These are phyloP conservation scores for Hyphopichia fennica DNA, from an alignment of 1,139 yeast genomes.

Conservation along the genomic window DNA sequence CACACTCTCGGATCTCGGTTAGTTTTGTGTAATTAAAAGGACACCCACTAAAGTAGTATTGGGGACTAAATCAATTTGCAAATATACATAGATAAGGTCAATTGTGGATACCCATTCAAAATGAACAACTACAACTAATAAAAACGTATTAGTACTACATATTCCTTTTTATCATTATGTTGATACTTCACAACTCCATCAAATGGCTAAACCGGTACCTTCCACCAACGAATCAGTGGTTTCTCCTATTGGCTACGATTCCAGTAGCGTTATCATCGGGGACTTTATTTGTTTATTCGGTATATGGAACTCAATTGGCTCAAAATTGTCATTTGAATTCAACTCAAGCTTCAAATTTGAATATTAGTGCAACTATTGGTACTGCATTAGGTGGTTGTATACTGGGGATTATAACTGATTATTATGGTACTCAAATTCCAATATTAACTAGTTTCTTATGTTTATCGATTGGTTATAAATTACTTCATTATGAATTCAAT, in stretches of 20 bases:
- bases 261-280: conserved; percentile 37
- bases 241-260: conserved; percentile 22
- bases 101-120: too few relatives aligned
- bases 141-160: too few relatives aligned
- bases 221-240: conserved; percentile 30
- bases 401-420: conserved; percentile 33
- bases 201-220: conserved; percentile 19
- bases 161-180: conserved; percentile 8
- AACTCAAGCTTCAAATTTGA: conserved; percentile 29
- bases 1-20: too few relatives aligned
- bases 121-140: too few relatives aligned
- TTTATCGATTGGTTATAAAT: conserved; percentile 26
- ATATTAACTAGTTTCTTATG: conserved; percentile 25
- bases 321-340: conserved; percentile 28
- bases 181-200: conserved; percentile 15
- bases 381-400: conserved; percentile 33
- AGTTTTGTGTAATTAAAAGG: too few relatives aligned
- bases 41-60: too few relatives aligned
- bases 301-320: conserved; percentile 34
- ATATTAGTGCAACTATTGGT: conserved; percentile 31
- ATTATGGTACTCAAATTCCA: conserved; percentile 35
- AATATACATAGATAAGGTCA: too few relatives aligned
- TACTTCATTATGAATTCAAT: conserved; percentile 23
- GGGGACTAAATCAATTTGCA: too few relatives aligned
- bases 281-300: conserved; percentile 34